phyloP scores from a whole-genome alignment of 2,329 filamentous ascomycete genomes.

The Epichloe glyceriae region DNA sequence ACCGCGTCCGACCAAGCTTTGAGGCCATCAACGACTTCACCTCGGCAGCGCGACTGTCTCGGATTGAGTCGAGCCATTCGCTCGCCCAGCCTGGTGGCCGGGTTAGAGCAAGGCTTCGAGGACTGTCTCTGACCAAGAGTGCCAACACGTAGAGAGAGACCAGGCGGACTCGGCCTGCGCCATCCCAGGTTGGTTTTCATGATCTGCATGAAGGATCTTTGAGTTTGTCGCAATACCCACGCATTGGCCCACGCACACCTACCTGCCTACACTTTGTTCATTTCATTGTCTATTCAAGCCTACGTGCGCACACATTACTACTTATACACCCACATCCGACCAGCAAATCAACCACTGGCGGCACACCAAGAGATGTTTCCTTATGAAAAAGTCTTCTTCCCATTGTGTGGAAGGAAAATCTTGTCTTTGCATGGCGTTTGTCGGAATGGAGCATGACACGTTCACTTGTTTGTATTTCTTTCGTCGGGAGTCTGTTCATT shows the following conservation, averaged over 20 bases:
- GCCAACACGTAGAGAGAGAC: conserved; percentile 21
- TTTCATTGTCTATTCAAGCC: conserved; percentile 4
- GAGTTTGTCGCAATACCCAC: conserved; percentile 15
- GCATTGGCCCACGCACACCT: conserved; percentile 1
- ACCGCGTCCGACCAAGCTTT: conserved; percentile 69
- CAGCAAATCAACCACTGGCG: conserved; percentile 3
- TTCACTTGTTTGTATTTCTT: conserved; percentile 12
- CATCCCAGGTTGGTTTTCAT: conserved; percentile 18
- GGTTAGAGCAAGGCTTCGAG: conserved; percentile 27
- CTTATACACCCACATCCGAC: conserved; percentile 5
- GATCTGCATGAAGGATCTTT: conserved; percentile 40
- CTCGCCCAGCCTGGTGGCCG: conserved; percentile 12
- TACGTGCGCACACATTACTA: conserved; percentile 4
- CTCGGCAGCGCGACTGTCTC: conserved; percentile 69
- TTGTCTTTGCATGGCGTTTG: conserved; percentile 23
- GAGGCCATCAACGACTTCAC: conserved; percentile 87
- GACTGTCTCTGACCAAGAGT: conserved; percentile 29
- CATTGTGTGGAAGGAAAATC: conserved; percentile 7
- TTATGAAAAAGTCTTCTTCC: conserved; percentile 8
- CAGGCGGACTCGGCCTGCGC: conserved; percentile 11
- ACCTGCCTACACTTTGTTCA: conserved; percentile 8
- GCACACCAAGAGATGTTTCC: conserved; percentile 8
- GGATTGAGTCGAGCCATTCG: conserved; percentile 64
- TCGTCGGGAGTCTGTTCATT: conserved; percentile 7
- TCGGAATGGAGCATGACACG: conserved; percentile 11